Evolutionary conservation across 257 asterid genomes (phyloP).

Genomic region (Salvia rosmarinus): DNA sequence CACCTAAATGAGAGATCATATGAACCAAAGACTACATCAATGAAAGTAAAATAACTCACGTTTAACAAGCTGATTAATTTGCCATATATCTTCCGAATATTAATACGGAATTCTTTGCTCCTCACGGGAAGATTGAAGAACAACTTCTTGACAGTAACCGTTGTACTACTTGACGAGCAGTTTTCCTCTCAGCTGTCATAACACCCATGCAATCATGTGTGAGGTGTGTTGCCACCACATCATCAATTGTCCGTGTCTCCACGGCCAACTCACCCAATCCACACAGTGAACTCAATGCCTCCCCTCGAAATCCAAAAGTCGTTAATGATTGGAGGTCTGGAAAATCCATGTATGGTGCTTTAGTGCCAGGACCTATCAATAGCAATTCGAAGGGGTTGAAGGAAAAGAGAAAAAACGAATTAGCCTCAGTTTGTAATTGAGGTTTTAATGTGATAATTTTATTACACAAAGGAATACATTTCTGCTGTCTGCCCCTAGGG

Average conservation of each 20-base stretch:
- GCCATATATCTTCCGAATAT: constrained; percentile 89
- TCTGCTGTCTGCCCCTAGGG: background rate
- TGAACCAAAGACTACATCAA: background rate
- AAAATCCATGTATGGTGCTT: constrained; percentile 92
- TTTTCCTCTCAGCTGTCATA: constrained; percentile 72
- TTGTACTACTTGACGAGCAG: constrained; percentile 90
- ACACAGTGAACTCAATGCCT: constrained; percentile 96
- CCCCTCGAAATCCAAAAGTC: constrained; percentile 97
- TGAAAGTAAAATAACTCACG: constrained; percentile 52
- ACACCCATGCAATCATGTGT: constrained; percentile 71
- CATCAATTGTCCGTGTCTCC: constrained; percentile 80
- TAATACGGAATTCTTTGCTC: constrained; percentile 84
- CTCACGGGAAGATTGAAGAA: constrained; percentile 89
- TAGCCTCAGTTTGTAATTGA: constrained; percentile 5
- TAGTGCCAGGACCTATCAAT: constrained; percentile 70
- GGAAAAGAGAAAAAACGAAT: background rate
- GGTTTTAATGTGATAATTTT: constrained; percentile 5
- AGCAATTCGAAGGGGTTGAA: constrained; percentile 18
- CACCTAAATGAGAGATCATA: constrained; percentile 33
- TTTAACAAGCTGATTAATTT: constrained; percentile 82
- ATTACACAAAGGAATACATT: background rate
- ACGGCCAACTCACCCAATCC: constrained; percentile 80
- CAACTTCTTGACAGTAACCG: constrained; percentile 85
- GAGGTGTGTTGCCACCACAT: constrained; percentile 86
- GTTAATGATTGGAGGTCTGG: constrained; percentile 79